Percentiles rank a stretch among this genome's conserved stretches.
These are phyloP conservation scores for Populus ilicifolia DNA, from an alignment of 345 rosid genomes.

Conservation along the genomic window DNA sequence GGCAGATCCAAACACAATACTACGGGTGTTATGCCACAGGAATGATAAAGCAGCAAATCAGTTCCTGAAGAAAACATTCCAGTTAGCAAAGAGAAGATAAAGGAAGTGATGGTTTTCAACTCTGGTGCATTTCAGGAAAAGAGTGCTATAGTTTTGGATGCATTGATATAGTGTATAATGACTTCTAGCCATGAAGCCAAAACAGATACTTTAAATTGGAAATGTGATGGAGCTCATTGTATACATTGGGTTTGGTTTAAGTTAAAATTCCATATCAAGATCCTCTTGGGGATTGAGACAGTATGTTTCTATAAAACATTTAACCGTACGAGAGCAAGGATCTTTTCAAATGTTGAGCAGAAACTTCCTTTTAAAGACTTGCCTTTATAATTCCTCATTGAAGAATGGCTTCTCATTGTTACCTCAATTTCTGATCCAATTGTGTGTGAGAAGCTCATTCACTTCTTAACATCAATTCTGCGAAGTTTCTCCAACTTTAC, in stretches of 20 bases:
- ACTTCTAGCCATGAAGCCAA: slow-evolving; percentile 2
- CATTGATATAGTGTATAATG: background rate
- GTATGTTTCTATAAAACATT: slow-evolving; percentile 5
- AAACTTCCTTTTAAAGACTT: background rate
- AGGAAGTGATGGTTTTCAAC: background rate
- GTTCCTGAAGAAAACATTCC: slow-evolving; percentile 68
- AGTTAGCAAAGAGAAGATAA: slow-evolving; percentile 60
- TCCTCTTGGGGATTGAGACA: slow-evolving; percentile 18
- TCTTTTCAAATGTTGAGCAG: background rate
- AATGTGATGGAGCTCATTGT: slow-evolving; percentile 6
- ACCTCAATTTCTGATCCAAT: background rate
- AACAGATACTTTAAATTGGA: background rate
- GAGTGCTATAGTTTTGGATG: slow-evolving; percentile 1
- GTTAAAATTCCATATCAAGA: slow-evolving; percentile 8
- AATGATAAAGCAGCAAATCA: slow-evolving; percentile 62
- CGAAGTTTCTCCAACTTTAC: background rate
- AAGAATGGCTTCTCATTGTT: background rate
- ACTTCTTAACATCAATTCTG: background rate
- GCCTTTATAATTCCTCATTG: background rate
- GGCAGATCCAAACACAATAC: slow-evolving; percentile 76
- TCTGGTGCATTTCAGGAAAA: background rate
- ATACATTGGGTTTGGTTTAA: slow-evolving; percentile 2
- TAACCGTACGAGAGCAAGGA: slow-evolving; percentile 11
- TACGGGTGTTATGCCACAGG: slow-evolving; percentile 75
- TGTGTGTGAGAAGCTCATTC: background rate